Conservation (phyloP, 192 early-diverging fungal genomes). For the Physocladia obscura region DNA sequence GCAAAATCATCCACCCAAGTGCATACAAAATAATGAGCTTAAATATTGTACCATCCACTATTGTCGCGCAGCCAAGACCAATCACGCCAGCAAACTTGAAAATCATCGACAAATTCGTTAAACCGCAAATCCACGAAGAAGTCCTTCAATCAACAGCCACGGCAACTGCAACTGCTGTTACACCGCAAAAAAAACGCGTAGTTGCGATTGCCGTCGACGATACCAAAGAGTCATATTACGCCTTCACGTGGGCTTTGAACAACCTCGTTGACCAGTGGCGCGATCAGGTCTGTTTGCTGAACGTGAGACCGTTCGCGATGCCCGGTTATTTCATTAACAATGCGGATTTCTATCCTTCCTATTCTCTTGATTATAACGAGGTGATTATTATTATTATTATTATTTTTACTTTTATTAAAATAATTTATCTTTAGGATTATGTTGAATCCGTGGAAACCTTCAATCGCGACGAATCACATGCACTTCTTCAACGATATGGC, state of each 20-base stretch:
- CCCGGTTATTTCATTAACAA: background rate
- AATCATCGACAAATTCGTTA: background rate
- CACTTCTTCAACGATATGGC: background rate
- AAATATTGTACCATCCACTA: too few species aligned
- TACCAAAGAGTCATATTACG: slow-evolving; percentile 13
- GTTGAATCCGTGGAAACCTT: background rate
- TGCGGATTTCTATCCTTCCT: background rate
- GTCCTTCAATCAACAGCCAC: background rate
- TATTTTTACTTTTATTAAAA: too few species aligned
- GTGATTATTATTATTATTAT: background rate
- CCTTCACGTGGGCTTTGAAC: slow-evolving; percentile 34
- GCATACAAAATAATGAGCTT: too few species aligned
- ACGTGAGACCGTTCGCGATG: slow-evolving; percentile 3
- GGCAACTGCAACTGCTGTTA: too few species aligned
- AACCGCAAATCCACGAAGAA: background rate
- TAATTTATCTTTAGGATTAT: too few species aligned
- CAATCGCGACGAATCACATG: slow-evolving; percentile 22
- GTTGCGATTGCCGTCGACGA: slow-evolving; percentile 37
- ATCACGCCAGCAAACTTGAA: background rate
- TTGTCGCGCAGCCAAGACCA: too few species aligned
- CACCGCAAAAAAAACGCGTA: slow-evolving; percentile 4
- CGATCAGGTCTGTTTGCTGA: slow-evolving; percentile 5
- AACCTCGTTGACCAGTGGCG: slow-evolving; percentile 4
- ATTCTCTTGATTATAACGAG: background rate
- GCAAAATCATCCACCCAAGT: too few species aligned